Conservation (phyloP, 345 rosid genomes). For the Bruguiera parviflora region DNA sequence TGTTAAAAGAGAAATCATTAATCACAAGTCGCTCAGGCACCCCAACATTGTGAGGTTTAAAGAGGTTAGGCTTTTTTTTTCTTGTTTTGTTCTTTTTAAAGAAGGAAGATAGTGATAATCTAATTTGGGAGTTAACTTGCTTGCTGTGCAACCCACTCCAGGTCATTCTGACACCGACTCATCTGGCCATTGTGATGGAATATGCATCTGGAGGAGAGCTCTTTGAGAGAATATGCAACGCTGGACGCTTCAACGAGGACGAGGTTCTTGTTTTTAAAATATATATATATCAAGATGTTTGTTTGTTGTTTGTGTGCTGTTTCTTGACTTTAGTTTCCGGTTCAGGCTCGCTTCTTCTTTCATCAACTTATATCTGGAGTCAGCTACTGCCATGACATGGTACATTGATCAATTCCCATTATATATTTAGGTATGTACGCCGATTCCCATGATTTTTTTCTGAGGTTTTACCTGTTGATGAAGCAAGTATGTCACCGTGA, state of each 20-base stretch:
- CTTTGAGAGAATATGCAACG: conserved; percentile 28
- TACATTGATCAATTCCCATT: neutral
- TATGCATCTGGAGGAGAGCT: conserved; percentile 39
- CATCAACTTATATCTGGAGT: conserved; percentile 38
- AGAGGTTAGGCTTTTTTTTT: conserved; percentile 21
- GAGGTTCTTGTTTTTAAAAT: conserved; percentile 16
- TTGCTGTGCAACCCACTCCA: conserved; percentile 6
- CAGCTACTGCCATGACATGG: conserved; percentile 35
- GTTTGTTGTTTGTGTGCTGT: neutral
- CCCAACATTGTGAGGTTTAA: conserved; percentile 37
- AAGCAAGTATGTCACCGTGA: conserved; percentile 41
- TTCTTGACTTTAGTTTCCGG: conserved; percentile 2
- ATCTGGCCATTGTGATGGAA: conserved; percentile 37
- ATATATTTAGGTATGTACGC: neutral
- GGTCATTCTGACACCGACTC: conserved; percentile 35
- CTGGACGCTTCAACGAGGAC: conserved; percentile 29
- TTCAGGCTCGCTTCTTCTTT: conserved; percentile 34
- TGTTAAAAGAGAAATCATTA: conserved; percentile 35
- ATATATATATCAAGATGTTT: neutral
- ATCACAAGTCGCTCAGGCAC: conserved; percentile 30
- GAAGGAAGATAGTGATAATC: neutral
- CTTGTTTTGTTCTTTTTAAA: neutral
- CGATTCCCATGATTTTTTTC: neutral
- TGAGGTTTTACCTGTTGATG: conserved; percentile 15
- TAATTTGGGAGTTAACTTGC: neutral